Evolutionary conservation across 495 filamentous ascomycete species (phyloP), one percentile per base, ranked within the genome.

Genomic region (Glonium stellatum): DNA sequence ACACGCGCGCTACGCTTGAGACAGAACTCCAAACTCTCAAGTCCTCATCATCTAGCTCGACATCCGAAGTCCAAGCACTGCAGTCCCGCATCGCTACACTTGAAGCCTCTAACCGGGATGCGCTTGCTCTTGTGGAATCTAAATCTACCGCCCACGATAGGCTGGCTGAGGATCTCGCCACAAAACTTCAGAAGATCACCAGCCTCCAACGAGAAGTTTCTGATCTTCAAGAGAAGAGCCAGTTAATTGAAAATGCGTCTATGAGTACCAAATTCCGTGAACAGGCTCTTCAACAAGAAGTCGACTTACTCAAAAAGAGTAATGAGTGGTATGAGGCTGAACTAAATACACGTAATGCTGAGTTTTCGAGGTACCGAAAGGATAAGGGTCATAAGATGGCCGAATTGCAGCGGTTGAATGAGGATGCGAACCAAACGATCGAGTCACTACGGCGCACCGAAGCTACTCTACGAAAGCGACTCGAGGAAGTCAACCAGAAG

Each of bases 251-350:
- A 60, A 88, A 89, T 19, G 80, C 87, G 1, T 82, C 84, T 19
- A 87, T 83, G 25, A 87, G 82, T 51, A 80, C 88, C 54, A 91
- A 88, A 57, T 95, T 95, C 76, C 86, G 87, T 47, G 91, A 96
- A 69, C 88, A 96, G 66, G 84, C 79, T 42, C 77, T 96, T 21
- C 84, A 92, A 69, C 91, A 96, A 67, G 92, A 97, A 71, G 75
- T 97, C 54, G 90, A 95, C 23, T 76, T 89, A 22, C 82, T 90
- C 13, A 89, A 89, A 69, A 86, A 83, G 62, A 95, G 87, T 74
- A 91, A 89, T 61, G 95, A 97, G 59, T 97, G 89, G 87, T 84
- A 90, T 49, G 90, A 95, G 60, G 82, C 78, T 22, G 95, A 97
- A 71, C 77, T 97, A 22, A 92, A 95, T 75, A 91, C 89, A 0